A percentile compares a stretch with the other conserved stretches of the same genome.
phyloP scores from a whole-genome alignment of 2,329 filamentous ascomycete species.

The Aspergillus caelatus region DNA sequence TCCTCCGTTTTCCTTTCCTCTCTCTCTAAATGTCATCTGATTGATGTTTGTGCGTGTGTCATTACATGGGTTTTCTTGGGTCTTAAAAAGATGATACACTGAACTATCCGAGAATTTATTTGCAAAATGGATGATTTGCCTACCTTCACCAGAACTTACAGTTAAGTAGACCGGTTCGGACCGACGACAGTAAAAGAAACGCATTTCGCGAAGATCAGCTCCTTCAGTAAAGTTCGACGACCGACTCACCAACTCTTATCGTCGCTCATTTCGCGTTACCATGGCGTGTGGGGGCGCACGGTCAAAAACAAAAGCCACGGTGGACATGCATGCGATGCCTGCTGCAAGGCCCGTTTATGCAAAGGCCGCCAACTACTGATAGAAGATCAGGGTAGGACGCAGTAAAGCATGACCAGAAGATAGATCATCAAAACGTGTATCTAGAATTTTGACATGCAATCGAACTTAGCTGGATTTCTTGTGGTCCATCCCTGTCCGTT shows the following conservation, averaged over 20 bases:
- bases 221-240: constrained; percentile 20
- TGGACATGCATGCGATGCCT: constrained; percentile 7
- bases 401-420: constrained; percentile 22
- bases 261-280: constrained; percentile 3
- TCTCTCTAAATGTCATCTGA: not conserved
- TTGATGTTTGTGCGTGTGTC: not conserved
- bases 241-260: constrained; percentile 30
- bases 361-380: constrained; percentile 36
- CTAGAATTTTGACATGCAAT: constrained; percentile 35
- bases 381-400: constrained; percentile 36
- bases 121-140: constrained; percentile 11
- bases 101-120: constrained; percentile 1
- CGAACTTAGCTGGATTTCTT: constrained; percentile 42
- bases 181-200: not conserved
- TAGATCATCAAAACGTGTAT: constrained; percentile 28
- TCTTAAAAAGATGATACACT: not conserved
- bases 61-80: not conserved
- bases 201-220: constrained; percentile 10
- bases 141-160: constrained; percentile 19
- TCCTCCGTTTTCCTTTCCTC: not conserved
- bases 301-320: not conserved
- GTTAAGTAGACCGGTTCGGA: constrained; percentile 5
- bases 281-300: not conserved
- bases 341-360: constrained; percentile 12
- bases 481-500: constrained; percentile 20